Conservation (phyloP, 176 grass and related monocot species). For the Eleusine indica region DNA sequence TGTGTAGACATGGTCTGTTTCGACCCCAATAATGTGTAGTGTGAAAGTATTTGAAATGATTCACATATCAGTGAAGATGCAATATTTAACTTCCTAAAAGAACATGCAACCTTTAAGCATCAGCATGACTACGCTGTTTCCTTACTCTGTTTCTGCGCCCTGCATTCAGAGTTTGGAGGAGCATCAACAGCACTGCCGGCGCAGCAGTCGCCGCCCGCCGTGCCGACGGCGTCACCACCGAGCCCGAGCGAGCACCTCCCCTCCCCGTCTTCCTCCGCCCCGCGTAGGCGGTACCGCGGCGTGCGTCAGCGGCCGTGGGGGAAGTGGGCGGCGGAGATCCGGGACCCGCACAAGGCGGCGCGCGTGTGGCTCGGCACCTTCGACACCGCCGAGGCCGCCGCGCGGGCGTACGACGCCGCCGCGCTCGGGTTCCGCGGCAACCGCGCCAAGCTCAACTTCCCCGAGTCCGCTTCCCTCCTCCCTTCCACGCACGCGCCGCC, state of each 20-base stretch:
- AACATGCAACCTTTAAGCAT: background rate
- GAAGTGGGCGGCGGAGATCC: constrained; percentile 98
- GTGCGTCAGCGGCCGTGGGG: constrained; percentile 98
- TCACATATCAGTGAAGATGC: background rate
- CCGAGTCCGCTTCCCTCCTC: constrained; percentile 38
- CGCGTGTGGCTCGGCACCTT: constrained; percentile 93
- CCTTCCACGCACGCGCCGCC: background rate
- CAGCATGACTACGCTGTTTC: no score
- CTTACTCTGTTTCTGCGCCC: background rate
- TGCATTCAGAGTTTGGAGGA: background rate
- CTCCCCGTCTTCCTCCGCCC: constrained; percentile 24
- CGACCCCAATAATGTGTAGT: no score
- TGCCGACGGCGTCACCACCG: background rate
- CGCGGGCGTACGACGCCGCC: constrained; percentile 75
- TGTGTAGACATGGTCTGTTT: background rate
- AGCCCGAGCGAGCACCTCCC: background rate
- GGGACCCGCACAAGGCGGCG: constrained; percentile 84
- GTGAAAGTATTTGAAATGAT: no score
- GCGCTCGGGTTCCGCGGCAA: constrained; percentile 67
- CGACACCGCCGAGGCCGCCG: constrained; percentile 75
- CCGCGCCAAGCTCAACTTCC: constrained; percentile 88
- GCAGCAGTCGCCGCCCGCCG: background rate
- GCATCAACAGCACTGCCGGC: background rate
- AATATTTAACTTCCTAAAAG: background rate
- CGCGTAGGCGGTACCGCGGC: constrained; percentile 59